These are phyloP conservation scores for Amylostereum areolatum DNA, from an alignment of 1,284 basidiomycete genomes.

Conservation along the genomic window DNA sequence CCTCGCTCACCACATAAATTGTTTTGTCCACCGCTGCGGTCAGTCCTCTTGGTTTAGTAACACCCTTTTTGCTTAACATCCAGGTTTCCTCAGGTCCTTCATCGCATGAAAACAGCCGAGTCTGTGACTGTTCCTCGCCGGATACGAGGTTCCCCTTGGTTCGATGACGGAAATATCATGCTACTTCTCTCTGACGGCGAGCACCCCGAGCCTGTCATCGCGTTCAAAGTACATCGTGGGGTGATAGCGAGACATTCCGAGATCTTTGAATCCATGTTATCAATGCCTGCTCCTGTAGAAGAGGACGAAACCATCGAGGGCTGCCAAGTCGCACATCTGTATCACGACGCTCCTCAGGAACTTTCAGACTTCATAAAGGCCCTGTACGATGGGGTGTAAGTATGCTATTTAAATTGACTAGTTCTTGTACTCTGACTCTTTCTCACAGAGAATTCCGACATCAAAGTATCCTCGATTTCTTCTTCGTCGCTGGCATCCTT, in stretches of 20 bases:
- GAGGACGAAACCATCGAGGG: slow-evolving; percentile 34
- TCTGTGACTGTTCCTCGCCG: too few species aligned
- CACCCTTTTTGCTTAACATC: too few species aligned
- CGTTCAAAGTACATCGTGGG: slow-evolving; percentile 52
- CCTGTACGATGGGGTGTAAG: slow-evolving; percentile 54
- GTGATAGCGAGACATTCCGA: slow-evolving; percentile 55
- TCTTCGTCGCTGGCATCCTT: slow-evolving; percentile 45
- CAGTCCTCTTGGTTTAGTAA: too few species aligned
- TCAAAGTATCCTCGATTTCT: slow-evolving; percentile 42
- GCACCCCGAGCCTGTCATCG: slow-evolving; percentile 29
- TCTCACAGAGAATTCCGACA: slow-evolving; percentile 29
- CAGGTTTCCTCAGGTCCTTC: too few species aligned
- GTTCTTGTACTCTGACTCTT: neutral
- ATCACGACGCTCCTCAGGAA: slow-evolving; percentile 42
- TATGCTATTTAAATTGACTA: slow-evolving; percentile 11
- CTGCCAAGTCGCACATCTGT: slow-evolving; percentile 47
- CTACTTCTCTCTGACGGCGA: slow-evolving; percentile 33
- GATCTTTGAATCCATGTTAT: slow-evolving; percentile 54
- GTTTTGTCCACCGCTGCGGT: too few species aligned
- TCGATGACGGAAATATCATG: slow-evolving; percentile 54
- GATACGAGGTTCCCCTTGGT: slow-evolving; percentile 41
- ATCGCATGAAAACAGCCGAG: too few species aligned
- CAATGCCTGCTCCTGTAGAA: slow-evolving; percentile 36
- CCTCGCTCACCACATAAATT: too few species aligned
- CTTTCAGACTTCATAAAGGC: slow-evolving; percentile 48